Evolutionary conservation across 2,329 filamentous ascomycete species (phyloP).

Genomic region (Neophaeococcomyces mojaviensis): DNA sequence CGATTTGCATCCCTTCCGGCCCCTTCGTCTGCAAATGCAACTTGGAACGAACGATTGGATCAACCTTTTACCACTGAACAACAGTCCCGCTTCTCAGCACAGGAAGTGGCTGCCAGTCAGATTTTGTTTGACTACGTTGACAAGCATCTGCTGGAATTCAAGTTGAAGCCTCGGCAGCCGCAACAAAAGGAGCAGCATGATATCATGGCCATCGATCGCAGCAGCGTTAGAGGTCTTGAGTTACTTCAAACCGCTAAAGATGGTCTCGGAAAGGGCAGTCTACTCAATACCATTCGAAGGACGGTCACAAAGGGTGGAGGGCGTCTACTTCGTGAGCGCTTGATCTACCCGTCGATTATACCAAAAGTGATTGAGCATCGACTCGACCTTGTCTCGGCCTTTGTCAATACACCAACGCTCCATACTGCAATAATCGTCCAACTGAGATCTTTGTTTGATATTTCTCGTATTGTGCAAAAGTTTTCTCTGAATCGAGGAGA

Average conservation of each 20-base stretch:
- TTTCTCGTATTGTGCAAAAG: slow-evolving; percentile 83
- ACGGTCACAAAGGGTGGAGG: slow-evolving; percentile 90
- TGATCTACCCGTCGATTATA: slow-evolving; percentile 86
- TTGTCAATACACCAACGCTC: slow-evolving; percentile 60
- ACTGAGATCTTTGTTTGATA: slow-evolving; percentile 71
- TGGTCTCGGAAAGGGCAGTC: slow-evolving; percentile 67
- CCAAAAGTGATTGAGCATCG: slow-evolving; percentile 68
- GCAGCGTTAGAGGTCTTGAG: slow-evolving; percentile 81
- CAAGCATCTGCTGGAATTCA: slow-evolving; percentile 66
- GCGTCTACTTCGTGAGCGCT: slow-evolving; percentile 71
- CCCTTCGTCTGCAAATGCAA: slow-evolving; percentile 42
- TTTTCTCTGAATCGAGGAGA: slow-evolving; percentile 90
- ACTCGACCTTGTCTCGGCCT: slow-evolving; percentile 71
- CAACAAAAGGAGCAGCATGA: slow-evolving; percentile 65
- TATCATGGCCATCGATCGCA: slow-evolving; percentile 85
- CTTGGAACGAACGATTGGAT: slow-evolving; percentile 74
- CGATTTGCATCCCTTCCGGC: slow-evolving; percentile 64
- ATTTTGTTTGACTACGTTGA: slow-evolving; percentile 79
- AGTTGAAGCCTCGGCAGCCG: slow-evolving; percentile 77
- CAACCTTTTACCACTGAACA: slow-evolving; percentile 53
- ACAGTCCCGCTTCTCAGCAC: slow-evolving; percentile 51
- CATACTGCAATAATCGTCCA: slow-evolving; percentile 62
- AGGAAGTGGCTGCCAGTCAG: slow-evolving; percentile 70
- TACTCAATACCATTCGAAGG: slow-evolving; percentile 79
- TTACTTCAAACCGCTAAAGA: slow-evolving; percentile 81